Percentiles rank a stretch among this genome's conserved stretches.
These are phyloP conservation scores for Leccinum huronense DNA, from an alignment of 1,284 basidiomycete species.

Conservation along the genomic window DNA sequence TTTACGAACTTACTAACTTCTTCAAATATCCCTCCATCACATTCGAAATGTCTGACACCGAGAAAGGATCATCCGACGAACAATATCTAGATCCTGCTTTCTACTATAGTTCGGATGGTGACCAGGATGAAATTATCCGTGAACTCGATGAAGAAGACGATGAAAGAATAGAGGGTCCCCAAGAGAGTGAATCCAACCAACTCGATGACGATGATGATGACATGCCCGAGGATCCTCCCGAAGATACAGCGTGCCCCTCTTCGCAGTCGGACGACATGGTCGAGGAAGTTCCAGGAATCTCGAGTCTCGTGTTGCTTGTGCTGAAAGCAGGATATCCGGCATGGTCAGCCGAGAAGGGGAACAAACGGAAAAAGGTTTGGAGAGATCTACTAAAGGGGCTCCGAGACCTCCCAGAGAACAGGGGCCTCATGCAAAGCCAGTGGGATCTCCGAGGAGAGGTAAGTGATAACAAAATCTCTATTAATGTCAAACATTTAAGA, in stretches of 20 bases:
- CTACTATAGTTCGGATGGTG: not conserved
- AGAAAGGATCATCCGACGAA: not conserved
- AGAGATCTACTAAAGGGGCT: not conserved
- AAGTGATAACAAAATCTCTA: not conserved
- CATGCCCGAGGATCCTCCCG: not conserved
- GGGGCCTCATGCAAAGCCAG: not conserved
- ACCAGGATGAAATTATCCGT: too few relatives aligned
- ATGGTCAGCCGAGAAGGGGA: not conserved
- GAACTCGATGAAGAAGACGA: too few relatives aligned
- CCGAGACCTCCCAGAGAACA: not conserved
- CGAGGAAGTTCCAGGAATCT: not conserved
- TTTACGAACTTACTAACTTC: not conserved
- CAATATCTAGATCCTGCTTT: not conserved
- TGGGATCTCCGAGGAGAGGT: not conserved
- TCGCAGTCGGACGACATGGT: not conserved
- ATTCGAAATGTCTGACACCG: not conserved
- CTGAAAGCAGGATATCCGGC: not conserved
- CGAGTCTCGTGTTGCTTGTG: not conserved
- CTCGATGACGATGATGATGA: not conserved
- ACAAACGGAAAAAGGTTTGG: not conserved
- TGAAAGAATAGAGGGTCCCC: too few relatives aligned
- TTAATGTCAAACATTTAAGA: not conserved
- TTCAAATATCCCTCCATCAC: not conserved
- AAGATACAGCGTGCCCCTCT: not conserved
- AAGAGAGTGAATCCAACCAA: too few relatives aligned